Conservation (phyloP, 208 protist genomes). For the Trypanosoma avium region DNA sequence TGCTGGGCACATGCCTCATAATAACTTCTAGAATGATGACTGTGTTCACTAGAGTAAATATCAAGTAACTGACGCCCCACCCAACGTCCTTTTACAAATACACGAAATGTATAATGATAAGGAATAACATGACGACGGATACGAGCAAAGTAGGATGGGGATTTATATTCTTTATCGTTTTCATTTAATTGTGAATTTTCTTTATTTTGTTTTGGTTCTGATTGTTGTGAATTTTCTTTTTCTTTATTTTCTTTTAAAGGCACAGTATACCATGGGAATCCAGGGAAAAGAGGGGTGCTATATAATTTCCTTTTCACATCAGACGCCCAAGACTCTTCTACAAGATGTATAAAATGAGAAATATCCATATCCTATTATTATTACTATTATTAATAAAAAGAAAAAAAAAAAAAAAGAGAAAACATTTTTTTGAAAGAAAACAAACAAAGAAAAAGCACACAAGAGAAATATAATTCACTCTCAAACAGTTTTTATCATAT, state of each 20-base stretch:
- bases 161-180: too few species aligned
- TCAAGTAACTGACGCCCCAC: conserved; percentile 80
- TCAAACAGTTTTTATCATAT: too few species aligned
- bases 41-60: conserved; percentile 89
- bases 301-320: conserved; percentile 42
- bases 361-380: conserved; percentile 12
- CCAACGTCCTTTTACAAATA: conserved; percentile 94
- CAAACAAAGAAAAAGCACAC: too few species aligned
- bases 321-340: conserved; percentile 57
- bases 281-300: conserved; percentile 50
- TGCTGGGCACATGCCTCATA: conserved; percentile 76
- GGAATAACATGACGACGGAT: conserved; percentile 80
- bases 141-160: too few species aligned
- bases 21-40: conserved; percentile 77
- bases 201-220: too few species aligned
- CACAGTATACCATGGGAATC: conserved; percentile 84
- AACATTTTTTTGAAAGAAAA: too few species aligned
- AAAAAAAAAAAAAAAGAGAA: neutral
- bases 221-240: too few species aligned
- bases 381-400: neutral
- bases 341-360: conserved; percentile 30
- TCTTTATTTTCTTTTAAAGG: too few species aligned
- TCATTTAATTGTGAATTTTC: too few species aligned
- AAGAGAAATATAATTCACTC: too few species aligned
- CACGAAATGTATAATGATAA: conserved; percentile 89